A percentile compares a stretch with the other conserved stretches of the same genome.
phyloP scores from a whole-genome alignment of 345 rosid species.

The Arabidopsis arenosa region DNA sequence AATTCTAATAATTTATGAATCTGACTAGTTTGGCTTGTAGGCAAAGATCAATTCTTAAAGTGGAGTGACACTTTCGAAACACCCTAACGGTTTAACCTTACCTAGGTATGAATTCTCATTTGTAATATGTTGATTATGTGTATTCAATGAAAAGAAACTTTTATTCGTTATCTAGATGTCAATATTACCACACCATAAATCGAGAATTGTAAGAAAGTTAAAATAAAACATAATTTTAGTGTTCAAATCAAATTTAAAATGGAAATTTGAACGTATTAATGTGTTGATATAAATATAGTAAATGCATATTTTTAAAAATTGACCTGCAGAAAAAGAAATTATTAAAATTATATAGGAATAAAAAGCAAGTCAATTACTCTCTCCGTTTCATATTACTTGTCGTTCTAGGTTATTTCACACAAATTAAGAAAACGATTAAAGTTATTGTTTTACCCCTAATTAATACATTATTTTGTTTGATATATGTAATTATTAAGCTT shows the following conservation, averaged over 20 bases:
- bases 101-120: not conserved
- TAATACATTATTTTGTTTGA: too few species aligned
- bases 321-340: too few species aligned
- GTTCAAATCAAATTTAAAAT: not conserved
- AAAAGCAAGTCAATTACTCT: conserved; percentile 18
- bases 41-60: conserved; percentile 16
- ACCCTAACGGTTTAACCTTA: too few species aligned
- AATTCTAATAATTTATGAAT: not conserved
- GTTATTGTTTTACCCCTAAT: too few species aligned
- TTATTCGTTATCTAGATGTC: too few species aligned
- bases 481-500: too few species aligned
- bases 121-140: not conserved
- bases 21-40: conserved; percentile 5
- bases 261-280: not conserved
- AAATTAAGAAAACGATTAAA: too few species aligned
- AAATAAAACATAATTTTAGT: not conserved
- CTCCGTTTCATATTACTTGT: too few species aligned
- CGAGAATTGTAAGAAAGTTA: not conserved
- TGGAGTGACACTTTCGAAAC: not conserved
- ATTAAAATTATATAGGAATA: not conserved
- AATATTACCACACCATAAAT: not conserved
- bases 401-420: too few species aligned
- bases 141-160: too few species aligned
- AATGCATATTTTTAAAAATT: too few species aligned
- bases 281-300: too few species aligned